Conservation (phyloP, 257 asterid genomes). For the Prunella vulgaris region DNA sequence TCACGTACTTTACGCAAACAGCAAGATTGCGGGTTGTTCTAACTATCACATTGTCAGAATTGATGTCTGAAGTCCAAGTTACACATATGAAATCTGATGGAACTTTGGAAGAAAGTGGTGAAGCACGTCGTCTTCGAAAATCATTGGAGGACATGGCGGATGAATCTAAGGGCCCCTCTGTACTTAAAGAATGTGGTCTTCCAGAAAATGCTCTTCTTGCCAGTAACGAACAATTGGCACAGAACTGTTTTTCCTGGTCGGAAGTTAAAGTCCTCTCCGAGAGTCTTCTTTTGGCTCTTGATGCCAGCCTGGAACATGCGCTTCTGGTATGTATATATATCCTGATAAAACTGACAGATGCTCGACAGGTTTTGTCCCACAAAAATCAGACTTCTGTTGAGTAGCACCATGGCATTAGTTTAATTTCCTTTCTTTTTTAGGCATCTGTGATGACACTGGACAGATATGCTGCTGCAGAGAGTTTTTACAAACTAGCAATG, state of each 20-base stretch:
- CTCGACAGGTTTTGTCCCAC: conserved; percentile 3
- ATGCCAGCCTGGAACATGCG: conserved; percentile 97
- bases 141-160: conserved; percentile 86
- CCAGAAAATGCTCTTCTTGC: conserved; percentile 61
- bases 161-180: conserved; percentile 55
- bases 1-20: conserved; percentile 74
- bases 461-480: conserved; percentile 96
- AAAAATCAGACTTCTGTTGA: conserved; percentile 1
- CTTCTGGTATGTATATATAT: conserved; percentile 62
- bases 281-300: conserved; percentile 91
- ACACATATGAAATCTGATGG: conserved; percentile 95
- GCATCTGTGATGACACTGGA: conserved; percentile 91
- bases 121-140: conserved; percentile 85
- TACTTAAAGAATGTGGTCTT: conserved; percentile 68
- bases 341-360: conserved; percentile 22
- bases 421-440: conserved; percentile 32
- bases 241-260: conserved; percentile 78
- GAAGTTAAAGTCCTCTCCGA: conserved; percentile 73
- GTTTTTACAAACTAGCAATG: conserved; percentile 96
- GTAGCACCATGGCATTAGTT: not conserved
- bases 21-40: conserved; percentile 88
- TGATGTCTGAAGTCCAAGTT: conserved; percentile 99
- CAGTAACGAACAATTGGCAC: conserved; percentile 41
- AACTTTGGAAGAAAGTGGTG: conserved; percentile 89
- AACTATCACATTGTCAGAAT: conserved; percentile 90